These are phyloP conservation scores for Rubroboletus pulcherrimus DNA, from an alignment of 768 basidiomycete genomes.

Conservation along the genomic window DNA sequence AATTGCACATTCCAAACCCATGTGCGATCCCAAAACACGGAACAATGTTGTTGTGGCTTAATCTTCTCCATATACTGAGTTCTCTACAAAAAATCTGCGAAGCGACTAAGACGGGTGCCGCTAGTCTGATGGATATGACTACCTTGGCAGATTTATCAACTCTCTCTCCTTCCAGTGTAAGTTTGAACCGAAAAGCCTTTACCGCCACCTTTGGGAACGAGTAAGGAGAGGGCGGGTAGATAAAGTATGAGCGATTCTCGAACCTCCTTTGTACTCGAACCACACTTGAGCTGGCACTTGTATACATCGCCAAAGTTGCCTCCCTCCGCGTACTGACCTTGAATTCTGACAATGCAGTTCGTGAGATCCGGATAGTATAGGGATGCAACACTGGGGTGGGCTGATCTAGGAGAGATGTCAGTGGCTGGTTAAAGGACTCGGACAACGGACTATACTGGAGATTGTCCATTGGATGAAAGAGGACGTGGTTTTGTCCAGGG, in stretches of 20 bases:
- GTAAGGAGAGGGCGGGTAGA: neutral
- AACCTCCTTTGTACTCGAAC: neutral
- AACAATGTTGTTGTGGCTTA: conserved; percentile 23
- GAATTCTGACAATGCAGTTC: neutral
- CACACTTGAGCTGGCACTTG: conserved; percentile 1
- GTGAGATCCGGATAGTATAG: neutral
- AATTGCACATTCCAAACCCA: conserved; percentile 22
- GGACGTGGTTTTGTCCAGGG: no score
- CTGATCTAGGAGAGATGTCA: neutral
- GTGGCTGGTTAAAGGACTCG: neutral
- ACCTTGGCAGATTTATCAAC: neutral
- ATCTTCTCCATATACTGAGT: conserved; percentile 21
- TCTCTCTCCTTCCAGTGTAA: conserved; percentile 4
- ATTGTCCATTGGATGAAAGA: neutral
- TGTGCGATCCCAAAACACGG: conserved; percentile 22
- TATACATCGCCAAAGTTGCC: conserved; percentile 14
- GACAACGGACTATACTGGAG: neutral
- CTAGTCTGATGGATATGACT: neutral
- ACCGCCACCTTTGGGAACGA: conserved; percentile 13
- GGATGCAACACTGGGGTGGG: neutral
- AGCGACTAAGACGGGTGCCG: neutral
- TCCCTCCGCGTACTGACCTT: neutral
- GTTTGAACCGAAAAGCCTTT: conserved; percentile 14
- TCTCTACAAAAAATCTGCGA: conserved; percentile 18
- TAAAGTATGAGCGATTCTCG: neutral